Conservation (phyloP, 1,139 yeast species). For the Yarrowia galli region DNA sequence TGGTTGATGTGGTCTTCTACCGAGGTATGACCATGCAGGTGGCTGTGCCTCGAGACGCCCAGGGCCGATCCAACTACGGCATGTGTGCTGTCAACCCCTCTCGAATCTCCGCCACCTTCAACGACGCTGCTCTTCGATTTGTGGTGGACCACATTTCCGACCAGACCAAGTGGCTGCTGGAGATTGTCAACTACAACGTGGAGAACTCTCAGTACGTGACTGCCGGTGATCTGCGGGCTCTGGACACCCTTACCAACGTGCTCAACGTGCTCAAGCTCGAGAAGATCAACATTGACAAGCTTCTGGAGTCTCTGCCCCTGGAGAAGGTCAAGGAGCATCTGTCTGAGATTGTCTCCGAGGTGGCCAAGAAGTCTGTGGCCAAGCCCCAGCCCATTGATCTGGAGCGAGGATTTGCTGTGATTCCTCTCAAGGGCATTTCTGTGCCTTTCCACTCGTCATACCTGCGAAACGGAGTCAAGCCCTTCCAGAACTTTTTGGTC, state of each 20-base stretch:
- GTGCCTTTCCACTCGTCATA: slow-evolving; percentile 99
- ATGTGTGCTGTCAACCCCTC: slow-evolving; percentile 99
- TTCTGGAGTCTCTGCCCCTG: slow-evolving; percentile 78
- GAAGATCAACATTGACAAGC: slow-evolving; percentile 90
- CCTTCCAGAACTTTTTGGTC: slow-evolving; percentile 95
- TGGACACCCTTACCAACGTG: slow-evolving; percentile 92
- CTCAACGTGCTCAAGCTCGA: slow-evolving; percentile 90
- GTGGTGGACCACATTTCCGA: slow-evolving; percentile 88
- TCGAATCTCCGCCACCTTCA: slow-evolving; percentile 85
- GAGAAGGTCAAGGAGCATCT: slow-evolving; percentile 90
- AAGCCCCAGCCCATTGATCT: slow-evolving; percentile 97
- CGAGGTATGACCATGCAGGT: slow-evolving; percentile 99
- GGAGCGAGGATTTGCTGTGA: slow-evolving; percentile 97
- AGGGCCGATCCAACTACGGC: slow-evolving; percentile 97
- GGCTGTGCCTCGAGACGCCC: slow-evolving; percentile 95
- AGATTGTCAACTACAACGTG: slow-evolving; percentile 97
- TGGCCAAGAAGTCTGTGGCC: slow-evolving; percentile 76
- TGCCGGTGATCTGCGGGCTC: slow-evolving; percentile 96
- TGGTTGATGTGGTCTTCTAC: slow-evolving; percentile 98
- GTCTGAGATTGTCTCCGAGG: slow-evolving; percentile 85
- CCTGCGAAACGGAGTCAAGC: slow-evolving; percentile 97
- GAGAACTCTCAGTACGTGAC: slow-evolving; percentile 98
- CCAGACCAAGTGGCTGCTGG: slow-evolving; percentile 91
- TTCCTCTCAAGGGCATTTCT: slow-evolving; percentile 96
- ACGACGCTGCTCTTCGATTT: slow-evolving; percentile 91